Evolutionary conservation across 2,329 filamentous ascomycete genomes (phyloP).

Genomic region (Verticillium longisporum): DNA sequence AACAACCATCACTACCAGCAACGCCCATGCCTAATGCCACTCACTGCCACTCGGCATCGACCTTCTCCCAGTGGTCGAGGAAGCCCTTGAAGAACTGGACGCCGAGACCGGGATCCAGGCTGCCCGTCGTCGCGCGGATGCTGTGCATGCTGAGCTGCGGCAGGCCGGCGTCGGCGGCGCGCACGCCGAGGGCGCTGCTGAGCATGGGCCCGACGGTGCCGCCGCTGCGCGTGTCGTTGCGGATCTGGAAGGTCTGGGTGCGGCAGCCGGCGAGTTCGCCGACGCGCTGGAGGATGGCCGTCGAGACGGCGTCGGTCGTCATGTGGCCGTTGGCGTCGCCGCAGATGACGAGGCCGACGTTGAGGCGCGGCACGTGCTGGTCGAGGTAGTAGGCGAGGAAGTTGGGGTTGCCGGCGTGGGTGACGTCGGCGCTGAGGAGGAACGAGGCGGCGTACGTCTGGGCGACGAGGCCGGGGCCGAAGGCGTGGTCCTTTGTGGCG

Average conservation of each 20-base stretch:
- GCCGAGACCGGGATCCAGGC: slow-evolving; percentile 78
- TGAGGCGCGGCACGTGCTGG: slow-evolving; percentile 80
- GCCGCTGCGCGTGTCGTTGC: slow-evolving; percentile 83
- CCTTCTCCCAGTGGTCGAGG: slow-evolving; percentile 75
- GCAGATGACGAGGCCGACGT: slow-evolving; percentile 75
- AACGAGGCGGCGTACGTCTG: slow-evolving; percentile 90
- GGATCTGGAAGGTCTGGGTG: slow-evolving; percentile 87
- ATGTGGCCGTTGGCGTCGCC: slow-evolving; percentile 90
- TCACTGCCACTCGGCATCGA: slow-evolving; percentile 70
- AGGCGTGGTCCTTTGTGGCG: slow-evolving; percentile 37
- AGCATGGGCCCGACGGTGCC: slow-evolving; percentile 95
- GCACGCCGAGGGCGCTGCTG: slow-evolving; percentile 70
- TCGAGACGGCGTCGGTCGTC: slow-evolving; percentile 86
- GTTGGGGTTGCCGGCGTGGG: slow-evolving; percentile 91
- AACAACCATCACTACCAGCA: too few species aligned
- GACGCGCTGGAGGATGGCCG: slow-evolving; percentile 70
- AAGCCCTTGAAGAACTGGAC: slow-evolving; percentile 87
- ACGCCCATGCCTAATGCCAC: not conserved
- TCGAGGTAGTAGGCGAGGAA: slow-evolving; percentile 79
- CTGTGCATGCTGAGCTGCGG: slow-evolving; percentile 93
- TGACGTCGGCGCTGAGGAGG: slow-evolving; percentile 87
- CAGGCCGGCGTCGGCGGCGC: slow-evolving; percentile 81
- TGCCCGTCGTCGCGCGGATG: slow-evolving; percentile 81
- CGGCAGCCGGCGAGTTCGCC: slow-evolving; percentile 66
- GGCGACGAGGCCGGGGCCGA: slow-evolving; percentile 53